Conservation (phyloP, 306 rosid species). For the Cucumis cinereus region DNA sequence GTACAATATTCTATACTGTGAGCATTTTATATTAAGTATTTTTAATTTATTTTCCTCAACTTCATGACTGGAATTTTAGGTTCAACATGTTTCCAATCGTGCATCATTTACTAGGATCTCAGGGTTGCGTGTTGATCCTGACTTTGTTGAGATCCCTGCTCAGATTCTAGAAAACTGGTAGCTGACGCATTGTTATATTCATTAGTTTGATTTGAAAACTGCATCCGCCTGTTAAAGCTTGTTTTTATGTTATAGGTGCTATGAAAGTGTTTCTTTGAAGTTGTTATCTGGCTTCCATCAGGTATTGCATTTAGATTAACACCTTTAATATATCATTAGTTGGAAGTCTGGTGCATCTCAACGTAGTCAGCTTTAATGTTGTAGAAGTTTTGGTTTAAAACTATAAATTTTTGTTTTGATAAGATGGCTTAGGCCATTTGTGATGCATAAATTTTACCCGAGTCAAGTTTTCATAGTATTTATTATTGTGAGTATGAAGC, state of each 20-base stretch:
- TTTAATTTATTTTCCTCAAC: background rate
- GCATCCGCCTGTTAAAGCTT: conserved; percentile 15
- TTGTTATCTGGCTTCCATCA: conserved; percentile 90
- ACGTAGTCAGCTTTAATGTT: background rate
- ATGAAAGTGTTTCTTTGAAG: conserved; percentile 61
- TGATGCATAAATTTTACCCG: background rate
- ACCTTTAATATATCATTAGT: background rate
- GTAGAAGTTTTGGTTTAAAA: background rate
- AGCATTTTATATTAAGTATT: background rate
- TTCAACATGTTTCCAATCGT: conserved; percentile 90
- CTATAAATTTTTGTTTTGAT: background rate
- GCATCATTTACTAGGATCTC: conserved; percentile 76
- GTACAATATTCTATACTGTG: background rate
- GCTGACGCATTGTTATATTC: conserved; percentile 2
- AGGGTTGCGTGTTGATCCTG: conserved; percentile 87
- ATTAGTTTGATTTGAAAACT: conserved; percentile 12
- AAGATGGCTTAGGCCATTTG: background rate
- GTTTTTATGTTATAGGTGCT: conserved; percentile 49
- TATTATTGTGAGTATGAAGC: background rate
- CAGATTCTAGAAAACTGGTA: conserved; percentile 83
- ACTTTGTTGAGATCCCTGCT: conserved; percentile 89
- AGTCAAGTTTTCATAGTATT: background rate
- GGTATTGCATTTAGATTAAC: conserved; percentile 20
- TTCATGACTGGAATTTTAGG: conserved; percentile 29
- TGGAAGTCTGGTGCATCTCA: background rate